phyloP scores from a whole-genome alignment of 768 basidiomycete genomes.

The Crassisporium funariophilum region DNA sequence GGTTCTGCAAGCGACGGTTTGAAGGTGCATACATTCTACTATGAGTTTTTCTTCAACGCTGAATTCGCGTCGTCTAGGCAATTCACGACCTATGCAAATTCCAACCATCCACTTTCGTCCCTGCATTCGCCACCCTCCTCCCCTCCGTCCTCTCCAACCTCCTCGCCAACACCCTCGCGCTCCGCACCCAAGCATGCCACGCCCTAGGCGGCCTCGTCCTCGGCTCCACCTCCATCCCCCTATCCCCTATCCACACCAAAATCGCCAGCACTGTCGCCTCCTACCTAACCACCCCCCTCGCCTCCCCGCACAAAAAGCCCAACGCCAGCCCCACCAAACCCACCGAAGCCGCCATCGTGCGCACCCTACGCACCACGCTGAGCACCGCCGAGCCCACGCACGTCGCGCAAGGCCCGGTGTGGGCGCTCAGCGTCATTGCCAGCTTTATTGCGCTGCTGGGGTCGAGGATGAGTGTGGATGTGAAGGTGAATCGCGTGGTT shows the following conservation, averaged over 20 bases:
- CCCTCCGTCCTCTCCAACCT: constrained; percentile 64
- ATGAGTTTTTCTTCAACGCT: constrained; percentile 4
- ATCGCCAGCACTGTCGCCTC: constrained; percentile 51
- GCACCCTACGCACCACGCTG: constrained; percentile 69
- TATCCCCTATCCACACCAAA: constrained; percentile 49
- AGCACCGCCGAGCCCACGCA: constrained; percentile 54
- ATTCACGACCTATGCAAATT: constrained; percentile 68
- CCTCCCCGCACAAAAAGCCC: constrained; percentile 40
- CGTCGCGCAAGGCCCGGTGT: constrained; percentile 76
- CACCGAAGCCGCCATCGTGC: constrained; percentile 55
- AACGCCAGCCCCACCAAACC: constrained; percentile 36
- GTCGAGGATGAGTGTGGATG: constrained; percentile 48
- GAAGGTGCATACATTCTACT: constrained; percentile 49
- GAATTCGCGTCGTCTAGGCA: constrained; percentile 46
- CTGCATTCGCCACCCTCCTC: constrained; percentile 57
- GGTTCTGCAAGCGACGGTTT: constrained; percentile 78
- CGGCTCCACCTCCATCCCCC: constrained; percentile 51
- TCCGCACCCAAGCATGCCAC: constrained; percentile 74
- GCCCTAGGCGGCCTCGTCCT: constrained; percentile 71
- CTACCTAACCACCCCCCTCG: constrained; percentile 47
- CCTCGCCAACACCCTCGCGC: constrained; percentile 61
- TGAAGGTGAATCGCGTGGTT: constrained; percentile 46
- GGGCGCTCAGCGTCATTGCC: constrained; percentile 71
- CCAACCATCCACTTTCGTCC: constrained; percentile 69
- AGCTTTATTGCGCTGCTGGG: constrained; percentile 68